Evolutionary conservation across 1,284 basidiomycete genomes (phyloP).

Genomic region (Phlebopus sp.): DNA sequence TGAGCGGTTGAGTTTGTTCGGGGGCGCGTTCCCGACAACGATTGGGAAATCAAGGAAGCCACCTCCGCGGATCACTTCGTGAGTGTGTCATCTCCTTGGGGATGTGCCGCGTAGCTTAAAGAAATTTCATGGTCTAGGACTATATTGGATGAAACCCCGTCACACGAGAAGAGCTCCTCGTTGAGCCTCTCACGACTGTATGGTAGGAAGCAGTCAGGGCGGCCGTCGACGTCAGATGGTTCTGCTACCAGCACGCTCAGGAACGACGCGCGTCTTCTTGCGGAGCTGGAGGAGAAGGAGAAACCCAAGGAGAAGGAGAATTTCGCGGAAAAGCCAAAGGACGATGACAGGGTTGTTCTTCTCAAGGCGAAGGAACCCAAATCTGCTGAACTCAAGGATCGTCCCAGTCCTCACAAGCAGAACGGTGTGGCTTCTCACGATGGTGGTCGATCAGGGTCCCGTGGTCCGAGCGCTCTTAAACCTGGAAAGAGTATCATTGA

Average conservation of each 20-base stretch:
- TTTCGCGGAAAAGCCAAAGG: conserved; percentile 10
- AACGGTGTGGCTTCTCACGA: conserved; percentile 39
- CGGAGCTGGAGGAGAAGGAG: conserved; percentile 19
- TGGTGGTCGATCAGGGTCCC: conserved; percentile 11
- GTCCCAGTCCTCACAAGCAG: conserved; percentile 48
- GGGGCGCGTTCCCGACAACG: conserved; percentile 52
- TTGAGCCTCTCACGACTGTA: conserved; percentile 52
- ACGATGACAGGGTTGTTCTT: conserved; percentile 18
- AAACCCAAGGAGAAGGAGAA: conserved; percentile 22
- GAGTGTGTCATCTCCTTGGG: conserved; percentile 24
- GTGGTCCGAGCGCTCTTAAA: conserved; percentile 43
- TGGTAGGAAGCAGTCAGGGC: conserved; percentile 39
- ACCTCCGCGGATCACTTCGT: conserved; percentile 66
- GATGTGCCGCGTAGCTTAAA: conserved; percentile 1
- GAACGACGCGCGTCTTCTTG: conserved; percentile 9
- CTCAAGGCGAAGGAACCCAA: conserved; percentile 15
- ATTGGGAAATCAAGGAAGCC: conserved; percentile 75
- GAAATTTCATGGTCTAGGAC: not conserved
- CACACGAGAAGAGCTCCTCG: conserved; percentile 34
- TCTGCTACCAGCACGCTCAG: conserved; percentile 10
- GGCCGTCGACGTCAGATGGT: conserved; percentile 39
- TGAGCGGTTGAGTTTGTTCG: conserved; percentile 79
- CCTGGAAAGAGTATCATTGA: conserved; percentile 73
- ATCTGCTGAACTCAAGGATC: conserved; percentile 18
- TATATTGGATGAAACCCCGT: conserved; percentile 18